These are phyloP conservation scores for Diversispora eburnea DNA, from an alignment of 192 early-diverging fungal species.

Conservation along the genomic window DNA sequence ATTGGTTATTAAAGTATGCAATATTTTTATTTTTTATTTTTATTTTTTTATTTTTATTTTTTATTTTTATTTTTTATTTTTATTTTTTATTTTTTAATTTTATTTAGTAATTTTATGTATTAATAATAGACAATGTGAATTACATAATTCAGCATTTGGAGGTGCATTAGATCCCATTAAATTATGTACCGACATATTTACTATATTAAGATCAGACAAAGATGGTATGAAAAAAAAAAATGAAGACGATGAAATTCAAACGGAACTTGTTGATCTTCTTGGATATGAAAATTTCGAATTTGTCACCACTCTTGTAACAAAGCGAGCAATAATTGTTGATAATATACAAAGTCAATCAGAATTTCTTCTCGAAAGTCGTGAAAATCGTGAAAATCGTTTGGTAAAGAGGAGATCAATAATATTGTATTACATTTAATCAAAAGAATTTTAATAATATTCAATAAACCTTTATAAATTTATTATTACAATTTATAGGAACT, in stretches of 20 bases:
- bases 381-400: not conserved
- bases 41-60: not conserved
- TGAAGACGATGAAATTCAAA: constrained; percentile 62
- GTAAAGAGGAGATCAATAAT: not conserved
- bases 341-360: constrained; percentile 52
- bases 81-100: not conserved
- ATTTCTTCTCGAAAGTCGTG: not conserved
- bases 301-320: constrained; percentile 52
- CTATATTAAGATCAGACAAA: constrained; percentile 57
- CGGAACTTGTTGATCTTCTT: constrained; percentile 63
- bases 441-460: constrained; percentile 27
- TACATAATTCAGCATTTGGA: constrained; percentile 42
- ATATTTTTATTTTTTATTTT: not conserved
- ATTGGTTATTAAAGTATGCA: constrained; percentile 51
- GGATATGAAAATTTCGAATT: constrained; percentile 74
- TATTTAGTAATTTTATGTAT: not conserved
- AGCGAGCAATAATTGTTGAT: constrained; percentile 58
- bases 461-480: constrained; percentile 16
- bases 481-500: constrained; percentile 8
- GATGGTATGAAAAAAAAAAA: constrained; percentile 37
- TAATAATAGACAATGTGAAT: constrained; percentile 47
- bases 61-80: not conserved
- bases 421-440: not conserved
- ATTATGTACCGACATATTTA: constrained; percentile 69
- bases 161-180: constrained; percentile 41